phyloP scores from a whole-genome alignment of 768 basidiomycete genomes.

The Boletus rex-veris region DNA sequence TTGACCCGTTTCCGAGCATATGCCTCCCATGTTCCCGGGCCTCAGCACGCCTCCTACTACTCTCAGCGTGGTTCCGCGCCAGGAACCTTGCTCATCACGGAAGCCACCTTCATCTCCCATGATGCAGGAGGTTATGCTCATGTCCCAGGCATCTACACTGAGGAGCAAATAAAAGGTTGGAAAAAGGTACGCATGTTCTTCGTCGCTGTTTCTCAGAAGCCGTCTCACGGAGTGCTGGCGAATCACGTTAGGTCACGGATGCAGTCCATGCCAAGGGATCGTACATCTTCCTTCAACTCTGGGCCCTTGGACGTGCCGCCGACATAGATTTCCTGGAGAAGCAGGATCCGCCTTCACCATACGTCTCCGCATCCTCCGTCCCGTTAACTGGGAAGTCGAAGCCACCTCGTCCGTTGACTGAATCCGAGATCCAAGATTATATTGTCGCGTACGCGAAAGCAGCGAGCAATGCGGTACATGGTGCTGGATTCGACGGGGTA shows the following conservation, averaged over 20 bases:
- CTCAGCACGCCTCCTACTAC: constrained; percentile 43
- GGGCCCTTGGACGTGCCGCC: constrained; percentile 55
- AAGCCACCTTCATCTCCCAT: constrained; percentile 48
- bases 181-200: neutral
- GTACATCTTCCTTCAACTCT: constrained; percentile 13
- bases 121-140: neutral
- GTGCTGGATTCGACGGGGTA: neutral
- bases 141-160: neutral
- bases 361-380: constrained; percentile 34
- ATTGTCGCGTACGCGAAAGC: neutral
- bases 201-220: neutral
- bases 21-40: constrained; percentile 32
- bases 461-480: neutral
- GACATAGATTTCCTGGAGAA: constrained; percentile 6
- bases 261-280: constrained; percentile 5
- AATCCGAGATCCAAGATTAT: neutral
- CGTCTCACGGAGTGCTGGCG: neutral
- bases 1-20: constrained; percentile 1
- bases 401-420: neutral
- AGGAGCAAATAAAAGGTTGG: neutral
- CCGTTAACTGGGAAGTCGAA: neutral
- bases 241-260: neutral
- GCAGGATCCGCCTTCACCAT: constrained; percentile 29
- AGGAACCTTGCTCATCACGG: constrained; percentile 55
- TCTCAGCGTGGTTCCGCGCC: constrained; percentile 42